phyloP scores from a whole-genome alignment of 2,329 filamentous ascomycete species.

The Colletotrichum theobromicola region DNA sequence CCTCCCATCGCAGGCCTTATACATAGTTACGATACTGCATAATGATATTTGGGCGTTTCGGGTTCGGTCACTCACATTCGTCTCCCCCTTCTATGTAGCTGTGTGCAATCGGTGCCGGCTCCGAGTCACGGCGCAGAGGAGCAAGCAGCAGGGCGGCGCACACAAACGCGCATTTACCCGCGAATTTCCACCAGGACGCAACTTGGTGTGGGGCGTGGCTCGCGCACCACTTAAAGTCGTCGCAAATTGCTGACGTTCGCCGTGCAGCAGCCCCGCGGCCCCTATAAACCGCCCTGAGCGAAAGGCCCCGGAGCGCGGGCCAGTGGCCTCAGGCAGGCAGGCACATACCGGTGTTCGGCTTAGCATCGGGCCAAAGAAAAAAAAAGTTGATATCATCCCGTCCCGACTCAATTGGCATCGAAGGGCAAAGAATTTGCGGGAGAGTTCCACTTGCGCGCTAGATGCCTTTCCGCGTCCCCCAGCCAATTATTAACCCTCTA shows the following conservation, averaged over 20 bases:
- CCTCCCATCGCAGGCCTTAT: not conserved
- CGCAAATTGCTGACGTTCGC: constrained; percentile 15
- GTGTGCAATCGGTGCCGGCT: not conserved
- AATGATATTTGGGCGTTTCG: constrained; percentile 16
- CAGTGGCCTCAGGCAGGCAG: constrained; percentile 12
- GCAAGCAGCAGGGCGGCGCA: not conserved
- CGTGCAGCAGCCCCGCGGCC: not conserved
- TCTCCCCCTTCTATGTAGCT: too few relatives aligned
- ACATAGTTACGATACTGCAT: constrained; percentile 12
- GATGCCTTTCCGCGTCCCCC: constrained; percentile 12
- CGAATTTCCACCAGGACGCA: constrained; percentile 7
- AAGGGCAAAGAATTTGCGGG: constrained; percentile 31
- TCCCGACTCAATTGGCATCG: constrained; percentile 16
- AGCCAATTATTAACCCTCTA: constrained; percentile 4
- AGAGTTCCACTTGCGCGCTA: constrained; percentile 17
- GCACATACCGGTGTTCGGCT: constrained; percentile 12
- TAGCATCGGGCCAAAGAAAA: constrained; percentile 21
- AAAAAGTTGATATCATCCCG: constrained; percentile 22
- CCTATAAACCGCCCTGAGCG: not conserved
- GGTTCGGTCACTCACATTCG: not conserved
- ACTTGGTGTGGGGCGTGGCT: constrained; percentile 2
- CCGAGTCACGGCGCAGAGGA: not conserved
- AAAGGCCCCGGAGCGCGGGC: not conserved
- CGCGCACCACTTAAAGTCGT: constrained; percentile 18
- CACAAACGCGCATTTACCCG: constrained; percentile 11